phyloP scores from a whole-genome alignment of 2,329 filamentous ascomycete genomes.

The Dactylellina sp. region DNA sequence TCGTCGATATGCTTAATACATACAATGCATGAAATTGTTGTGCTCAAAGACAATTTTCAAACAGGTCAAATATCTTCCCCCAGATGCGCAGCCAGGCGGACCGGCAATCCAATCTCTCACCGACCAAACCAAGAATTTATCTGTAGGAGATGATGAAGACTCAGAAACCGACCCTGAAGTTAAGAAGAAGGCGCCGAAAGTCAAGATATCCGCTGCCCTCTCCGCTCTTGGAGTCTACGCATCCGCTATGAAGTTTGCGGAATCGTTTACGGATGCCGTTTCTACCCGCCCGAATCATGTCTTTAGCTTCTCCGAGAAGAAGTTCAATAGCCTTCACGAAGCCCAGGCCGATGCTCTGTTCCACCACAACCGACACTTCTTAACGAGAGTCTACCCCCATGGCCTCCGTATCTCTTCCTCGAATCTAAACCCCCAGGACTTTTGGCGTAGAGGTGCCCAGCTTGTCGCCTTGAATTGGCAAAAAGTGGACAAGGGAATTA shows the following conservation, averaged over 20 bases:
- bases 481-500: constrained; percentile 74
- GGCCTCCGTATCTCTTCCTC: constrained; percentile 73
- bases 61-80: constrained; percentile 60
- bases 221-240: constrained; percentile 60
- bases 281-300: constrained; percentile 70
- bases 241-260: constrained; percentile 59
- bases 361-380: constrained; percentile 71
- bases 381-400: constrained; percentile 77
- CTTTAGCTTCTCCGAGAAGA: constrained; percentile 74
- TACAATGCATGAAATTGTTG: constrained; percentile 29
- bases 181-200: constrained; percentile 57
- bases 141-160: constrained; percentile 29
- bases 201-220: constrained; percentile 59
- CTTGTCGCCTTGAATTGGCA: constrained; percentile 78
- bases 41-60: constrained; percentile 57
- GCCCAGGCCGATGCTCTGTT: constrained; percentile 69
- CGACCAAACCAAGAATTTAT: constrained; percentile 28
- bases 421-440: constrained; percentile 73
- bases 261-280: constrained; percentile 57
- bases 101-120: constrained; percentile 33
- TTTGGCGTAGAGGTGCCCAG: constrained; percentile 75
- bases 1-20: constrained; percentile 41
- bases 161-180: constrained; percentile 27
- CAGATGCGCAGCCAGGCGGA: constrained; percentile 49
- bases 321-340: constrained; percentile 70